phyloP scores from a whole-genome alignment of 2,329 filamentous ascomycete genomes.

The Volutella citrinella region DNA sequence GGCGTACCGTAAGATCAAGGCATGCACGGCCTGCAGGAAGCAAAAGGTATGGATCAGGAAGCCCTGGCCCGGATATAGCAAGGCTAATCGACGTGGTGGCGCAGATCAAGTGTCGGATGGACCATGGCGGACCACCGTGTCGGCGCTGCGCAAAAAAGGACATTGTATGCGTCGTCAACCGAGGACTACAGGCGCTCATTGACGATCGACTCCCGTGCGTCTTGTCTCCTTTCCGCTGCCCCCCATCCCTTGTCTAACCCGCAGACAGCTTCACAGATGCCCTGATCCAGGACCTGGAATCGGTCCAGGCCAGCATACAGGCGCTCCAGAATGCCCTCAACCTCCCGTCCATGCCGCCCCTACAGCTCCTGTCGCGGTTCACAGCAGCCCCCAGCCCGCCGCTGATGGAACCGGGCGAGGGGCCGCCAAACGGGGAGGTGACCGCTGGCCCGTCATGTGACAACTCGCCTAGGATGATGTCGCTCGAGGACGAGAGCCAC shows the following conservation, averaged over 20 bases:
- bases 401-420: too few species aligned
- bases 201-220: conserved; percentile 34
- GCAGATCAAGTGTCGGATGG: conserved; percentile 37
- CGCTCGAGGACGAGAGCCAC: conserved; percentile 28
- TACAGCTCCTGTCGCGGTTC: too few species aligned
- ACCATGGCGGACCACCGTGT: conserved; percentile 35
- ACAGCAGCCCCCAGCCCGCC: too few species aligned
- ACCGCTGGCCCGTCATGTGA: conserved; percentile 13
- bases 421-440: conserved; percentile 13
- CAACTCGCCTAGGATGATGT: conserved; percentile 14
- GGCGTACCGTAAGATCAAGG: conserved; percentile 37
- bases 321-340: too few species aligned
- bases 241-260: too few species aligned
- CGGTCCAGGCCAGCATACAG: too few species aligned
- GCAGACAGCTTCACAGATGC: too few species aligned
- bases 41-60: conserved; percentile 29
- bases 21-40: conserved; percentile 35
- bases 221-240: too few species aligned
- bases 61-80: neutral
- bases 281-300: too few species aligned
- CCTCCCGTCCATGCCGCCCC: too few species aligned
- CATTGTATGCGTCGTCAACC: conserved; percentile 34
- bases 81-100: neutral
- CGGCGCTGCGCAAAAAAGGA: conserved; percentile 31
- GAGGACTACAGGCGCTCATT: conserved; percentile 37